Evolutionary conservation across 75 land plant species (phyloP), one percentile per base, ranked within the genome.

Genomic region (Gnetum montanum): DNA sequence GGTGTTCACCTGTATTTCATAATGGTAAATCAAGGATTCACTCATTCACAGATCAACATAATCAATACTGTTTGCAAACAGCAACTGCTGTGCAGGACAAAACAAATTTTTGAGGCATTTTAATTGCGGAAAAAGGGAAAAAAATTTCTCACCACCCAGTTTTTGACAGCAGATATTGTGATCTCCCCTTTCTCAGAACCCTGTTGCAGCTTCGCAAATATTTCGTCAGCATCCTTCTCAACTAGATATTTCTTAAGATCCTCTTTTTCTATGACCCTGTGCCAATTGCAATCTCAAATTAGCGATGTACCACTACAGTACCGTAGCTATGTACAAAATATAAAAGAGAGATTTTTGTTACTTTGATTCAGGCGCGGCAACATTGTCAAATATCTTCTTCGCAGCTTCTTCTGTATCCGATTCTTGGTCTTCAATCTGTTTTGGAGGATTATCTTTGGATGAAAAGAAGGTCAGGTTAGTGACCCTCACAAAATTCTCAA

Each of bases 391-490:
- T 13, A 88, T 87, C 52, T 62, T 59, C 53, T 70, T 72, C 3
- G 94, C 97, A 16, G 78, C 85, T 19, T 76, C 81, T 60, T 92
- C 97, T 46, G 64, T 84, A 0, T 71, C 66, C 34, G 88, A 88
- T 59, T 92, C 86, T 49, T 58, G 63, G 34, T 78, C 80, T 45
- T 63, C 74, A 0, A 28, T 33, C 28, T 72, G 77, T 34, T 63
- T 75, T 22, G 40, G 49, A 43, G 60, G 68, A 47, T 88, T 88
- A 16, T 88, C 74, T 1, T 60, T 56, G 28, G 70, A 69, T 3
- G 94, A 73, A 16, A 92, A 58, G 10, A 88, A 87, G 7, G 83
- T 58, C 5, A 90, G 62, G 27, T 79, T 75, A 11, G 83, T 69
- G 49, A 59, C 70, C 38, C 73, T 50, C 7, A 91, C 66, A 25